Base-by-base conservation (phyloP, 768 basidiomycete species). In the Omphalotus guepiniiformis region DNA sequence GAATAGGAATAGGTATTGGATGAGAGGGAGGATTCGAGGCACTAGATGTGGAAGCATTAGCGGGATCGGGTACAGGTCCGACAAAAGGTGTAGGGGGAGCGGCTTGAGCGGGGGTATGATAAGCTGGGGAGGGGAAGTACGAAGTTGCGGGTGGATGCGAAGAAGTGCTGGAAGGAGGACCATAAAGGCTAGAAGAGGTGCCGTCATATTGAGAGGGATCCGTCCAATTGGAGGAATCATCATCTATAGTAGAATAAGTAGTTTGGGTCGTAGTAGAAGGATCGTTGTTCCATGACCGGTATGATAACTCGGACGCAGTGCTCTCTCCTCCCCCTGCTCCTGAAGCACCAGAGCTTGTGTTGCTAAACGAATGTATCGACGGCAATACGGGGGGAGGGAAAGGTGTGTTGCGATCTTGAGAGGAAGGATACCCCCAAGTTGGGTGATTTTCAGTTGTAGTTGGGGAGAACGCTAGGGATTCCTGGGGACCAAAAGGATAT, bases 371-470 rank as follows among this genome's bases (percentile, higher is more conserved):
- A 39, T 76, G 74, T 48, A 79, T 76, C 19, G 79, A 76, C 3
- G 78, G 77, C 28, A 82, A 65, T 39, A 73, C 69, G 2, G 77
- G 73, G 42, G 75, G 72, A 34, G 74, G 69, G 54, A 67, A 77
- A 22, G 60, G 66, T n/a, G 67, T 68, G 62, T 61, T 79, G 55
- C 68, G 79, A 58, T 72, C 71, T 47, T 71, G 53, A 50, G 63
- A 48, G 49, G 75, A 60, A 49, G 67, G 53, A 56, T 85, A 86
- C 6, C 68, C 75, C 84, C 85, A 87, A 29, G 73, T 60, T 23
- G 79, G 67, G 9, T 74, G 53, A 27, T 73, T 64, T 47, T 75
- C 72, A 27, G 76, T 58, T 23, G 76, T 55, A 13, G 73, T 41
- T 29, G 49, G 39, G 66, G 72, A 73, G 55, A 75, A 71, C 5